phyloP scores from a whole-genome alignment of 2,329 filamentous ascomycete genomes.

The Colletotrichum graminicola region DNA sequence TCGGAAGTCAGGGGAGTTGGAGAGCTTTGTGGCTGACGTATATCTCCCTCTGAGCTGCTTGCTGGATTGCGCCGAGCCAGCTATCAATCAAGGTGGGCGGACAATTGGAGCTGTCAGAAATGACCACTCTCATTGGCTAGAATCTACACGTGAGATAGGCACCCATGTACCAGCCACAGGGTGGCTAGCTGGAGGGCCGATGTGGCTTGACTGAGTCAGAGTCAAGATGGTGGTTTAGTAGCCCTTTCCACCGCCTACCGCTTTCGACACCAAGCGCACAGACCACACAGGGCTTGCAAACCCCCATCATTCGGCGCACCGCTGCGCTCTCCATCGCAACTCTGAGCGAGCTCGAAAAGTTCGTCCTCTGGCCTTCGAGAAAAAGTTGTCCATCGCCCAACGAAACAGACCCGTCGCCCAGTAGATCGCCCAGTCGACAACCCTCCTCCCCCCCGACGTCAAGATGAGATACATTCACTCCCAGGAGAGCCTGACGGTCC shows the following conservation, averaged over 20 bases:
- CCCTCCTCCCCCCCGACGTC: slow-evolving; percentile 66
- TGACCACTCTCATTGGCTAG: slow-evolving; percentile 14
- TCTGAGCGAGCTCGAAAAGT: slow-evolving; percentile 42
- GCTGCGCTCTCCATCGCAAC: slow-evolving; percentile 26
- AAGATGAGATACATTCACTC: slow-evolving; percentile 99
- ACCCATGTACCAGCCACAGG: neutral
- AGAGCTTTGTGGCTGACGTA: slow-evolving; percentile 37
- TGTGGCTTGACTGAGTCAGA: slow-evolving; percentile 11
- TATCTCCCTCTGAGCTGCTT: slow-evolving; percentile 5
- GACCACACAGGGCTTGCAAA: slow-evolving; percentile 10
- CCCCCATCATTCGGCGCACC: slow-evolving; percentile 34
- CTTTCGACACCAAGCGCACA: slow-evolving; percentile 29
- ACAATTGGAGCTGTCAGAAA: slow-evolving; percentile 24
- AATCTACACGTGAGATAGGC: slow-evolving; percentile 25
- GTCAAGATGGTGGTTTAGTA: neutral
- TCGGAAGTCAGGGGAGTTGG: neutral
- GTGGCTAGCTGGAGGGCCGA: neutral
- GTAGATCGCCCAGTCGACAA: slow-evolving; percentile 37
- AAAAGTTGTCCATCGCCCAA: slow-evolving; percentile 48
- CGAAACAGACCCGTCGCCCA: slow-evolving; percentile 40
- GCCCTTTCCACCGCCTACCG: neutral
- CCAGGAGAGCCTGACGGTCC: slow-evolving; percentile 93
- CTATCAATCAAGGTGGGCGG: slow-evolving; percentile 26
- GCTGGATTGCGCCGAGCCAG: slow-evolving; percentile 24
- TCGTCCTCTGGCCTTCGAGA: slow-evolving; percentile 1